Percentiles rank a stretch among this genome's conserved stretches.
These are phyloP conservation scores for Lentinula sp. DNA, from an alignment of 768 basidiomycete genomes.

Conservation along the genomic window DNA sequence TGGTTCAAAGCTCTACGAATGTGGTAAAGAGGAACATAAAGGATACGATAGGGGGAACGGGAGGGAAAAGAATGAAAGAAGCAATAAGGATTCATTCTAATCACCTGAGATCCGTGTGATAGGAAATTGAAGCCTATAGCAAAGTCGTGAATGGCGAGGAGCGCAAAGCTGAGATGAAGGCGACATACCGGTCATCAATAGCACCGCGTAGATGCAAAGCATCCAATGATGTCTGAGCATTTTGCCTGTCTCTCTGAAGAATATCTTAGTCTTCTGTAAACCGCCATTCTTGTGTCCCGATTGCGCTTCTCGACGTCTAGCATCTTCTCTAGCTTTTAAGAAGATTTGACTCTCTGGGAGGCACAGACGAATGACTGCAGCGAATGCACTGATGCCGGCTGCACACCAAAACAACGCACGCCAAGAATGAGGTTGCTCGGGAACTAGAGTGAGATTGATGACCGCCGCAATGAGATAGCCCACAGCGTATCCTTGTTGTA, in stretches of 20 bases:
- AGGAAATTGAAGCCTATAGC: conserved; percentile 66
- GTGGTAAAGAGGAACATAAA: neutral
- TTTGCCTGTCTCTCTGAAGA: conserved; percentile 62
- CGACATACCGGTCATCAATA: conserved; percentile 62
- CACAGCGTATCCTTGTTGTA: conserved; percentile 87
- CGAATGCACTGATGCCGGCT: conserved; percentile 60
- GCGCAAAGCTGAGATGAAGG: neutral
- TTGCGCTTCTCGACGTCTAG: conserved; percentile 52
- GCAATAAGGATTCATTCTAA: neutral
- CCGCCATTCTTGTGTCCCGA: conserved; percentile 13
- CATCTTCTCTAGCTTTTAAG: conserved; percentile 53
- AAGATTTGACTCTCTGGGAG: conserved; percentile 81
- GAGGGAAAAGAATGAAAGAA: neutral
- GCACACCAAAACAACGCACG: conserved; percentile 79
- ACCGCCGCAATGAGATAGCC: conserved; percentile 82
- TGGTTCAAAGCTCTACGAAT: neutral
- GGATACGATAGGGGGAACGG: neutral
- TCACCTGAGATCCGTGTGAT: conserved; percentile 65
- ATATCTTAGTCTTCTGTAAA: conserved; percentile 55
- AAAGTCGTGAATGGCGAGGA: neutral
- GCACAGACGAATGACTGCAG: conserved; percentile 58
- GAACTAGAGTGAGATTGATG: conserved; percentile 67
- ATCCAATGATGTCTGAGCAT: conserved; percentile 85
- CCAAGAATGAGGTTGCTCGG: conserved; percentile 44
- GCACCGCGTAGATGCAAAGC: conserved; percentile 75